Conservation (phyloP, 495 filamentous ascomycete genomes). For the Mytilinidion resinicola region DNA sequence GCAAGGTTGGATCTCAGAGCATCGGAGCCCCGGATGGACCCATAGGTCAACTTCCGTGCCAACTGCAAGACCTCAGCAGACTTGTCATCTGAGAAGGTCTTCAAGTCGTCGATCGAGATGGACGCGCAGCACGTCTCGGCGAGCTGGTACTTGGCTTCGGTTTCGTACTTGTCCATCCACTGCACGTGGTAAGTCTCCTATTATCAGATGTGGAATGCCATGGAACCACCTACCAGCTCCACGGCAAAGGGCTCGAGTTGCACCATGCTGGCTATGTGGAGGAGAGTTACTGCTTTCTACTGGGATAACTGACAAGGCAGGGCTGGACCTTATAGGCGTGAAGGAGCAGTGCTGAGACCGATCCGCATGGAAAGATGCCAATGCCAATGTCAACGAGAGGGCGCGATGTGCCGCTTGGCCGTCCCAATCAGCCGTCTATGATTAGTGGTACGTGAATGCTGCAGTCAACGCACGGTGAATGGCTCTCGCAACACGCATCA, state of each 20-base stretch:
- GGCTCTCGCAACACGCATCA: background rate
- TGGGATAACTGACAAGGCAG: too few relatives aligned
- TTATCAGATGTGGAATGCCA: background rate
- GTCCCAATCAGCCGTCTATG: too few relatives aligned
- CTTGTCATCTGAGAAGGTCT: constrained; percentile 51
- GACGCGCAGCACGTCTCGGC: constrained; percentile 84
- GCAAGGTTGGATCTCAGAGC: constrained; percentile 57
- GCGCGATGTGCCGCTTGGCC: background rate
- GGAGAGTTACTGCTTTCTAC: background rate
- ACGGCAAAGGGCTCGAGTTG: constrained; percentile 67
- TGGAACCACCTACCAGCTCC: constrained; percentile 53
- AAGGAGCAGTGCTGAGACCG: too few relatives aligned
- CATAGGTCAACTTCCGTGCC: constrained; percentile 59
- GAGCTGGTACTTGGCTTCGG: constrained; percentile 67
- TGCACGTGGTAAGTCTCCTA: constrained; percentile 30
- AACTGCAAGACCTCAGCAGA: constrained; percentile 36
- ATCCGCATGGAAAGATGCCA: too few relatives aligned
- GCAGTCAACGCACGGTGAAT: too few relatives aligned
- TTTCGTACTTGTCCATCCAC: constrained; percentile 90
- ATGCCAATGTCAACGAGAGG: constrained; percentile 4
- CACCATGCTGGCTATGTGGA: constrained; percentile 47
- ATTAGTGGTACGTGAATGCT: too few relatives aligned
- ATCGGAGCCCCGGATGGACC: constrained; percentile 62
- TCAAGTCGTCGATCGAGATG: constrained; percentile 68
- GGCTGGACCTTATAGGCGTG: too few relatives aligned